Evolutionary conservation across 2,329 filamentous ascomycete genomes (phyloP).

Genomic region (Aspergillus hiratsukae): DNA sequence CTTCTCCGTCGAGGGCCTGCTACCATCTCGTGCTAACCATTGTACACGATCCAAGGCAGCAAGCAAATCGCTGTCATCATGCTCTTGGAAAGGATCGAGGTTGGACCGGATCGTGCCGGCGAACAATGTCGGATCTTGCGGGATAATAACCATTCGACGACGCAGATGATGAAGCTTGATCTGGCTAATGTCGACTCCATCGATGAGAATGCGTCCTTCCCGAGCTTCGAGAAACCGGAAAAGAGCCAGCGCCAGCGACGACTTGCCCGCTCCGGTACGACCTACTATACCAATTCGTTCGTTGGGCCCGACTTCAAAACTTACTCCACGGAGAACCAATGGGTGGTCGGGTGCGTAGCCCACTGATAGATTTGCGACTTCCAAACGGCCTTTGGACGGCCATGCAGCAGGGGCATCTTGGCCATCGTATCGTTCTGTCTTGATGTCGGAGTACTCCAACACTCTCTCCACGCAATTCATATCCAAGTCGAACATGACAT

Average conservation of each 20-base stretch:
- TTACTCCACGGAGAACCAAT: conserved; percentile 65
- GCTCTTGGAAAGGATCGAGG: conserved; percentile 68
- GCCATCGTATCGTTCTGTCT: conserved; percentile 64
- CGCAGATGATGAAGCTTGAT: conserved; percentile 66
- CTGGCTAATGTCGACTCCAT: conserved; percentile 69
- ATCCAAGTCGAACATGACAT: conserved; percentile 59
- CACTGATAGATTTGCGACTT: conserved; percentile 67
- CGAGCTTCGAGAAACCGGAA: conserved; percentile 72
- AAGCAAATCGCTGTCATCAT: conserved; percentile 63
- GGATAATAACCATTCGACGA: conserved; percentile 71
- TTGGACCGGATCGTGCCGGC: conserved; percentile 71
- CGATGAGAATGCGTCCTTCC: conserved; percentile 63
- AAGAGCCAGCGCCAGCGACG: conserved; percentile 67
- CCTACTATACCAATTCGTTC: conserved; percentile 73
- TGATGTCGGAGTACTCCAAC: conserved; percentile 66
- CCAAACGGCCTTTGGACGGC: conserved; percentile 67
- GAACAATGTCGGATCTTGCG: conserved; percentile 76
- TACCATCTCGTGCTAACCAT: conserved; percentile 32
- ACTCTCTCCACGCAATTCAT: conserved; percentile 76
- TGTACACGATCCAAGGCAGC: conserved; percentile 67
- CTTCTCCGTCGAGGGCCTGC: neutral
- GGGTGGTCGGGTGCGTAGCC: conserved; percentile 65
- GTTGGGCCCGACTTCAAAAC: conserved; percentile 61
- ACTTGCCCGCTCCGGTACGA: conserved; percentile 74
- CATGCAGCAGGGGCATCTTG: conserved; percentile 64